Evolutionary conservation across 306 rosid species (phyloP), one percentile per base, ranked within the genome.

Genomic region (Gillenia trifoliata): DNA sequence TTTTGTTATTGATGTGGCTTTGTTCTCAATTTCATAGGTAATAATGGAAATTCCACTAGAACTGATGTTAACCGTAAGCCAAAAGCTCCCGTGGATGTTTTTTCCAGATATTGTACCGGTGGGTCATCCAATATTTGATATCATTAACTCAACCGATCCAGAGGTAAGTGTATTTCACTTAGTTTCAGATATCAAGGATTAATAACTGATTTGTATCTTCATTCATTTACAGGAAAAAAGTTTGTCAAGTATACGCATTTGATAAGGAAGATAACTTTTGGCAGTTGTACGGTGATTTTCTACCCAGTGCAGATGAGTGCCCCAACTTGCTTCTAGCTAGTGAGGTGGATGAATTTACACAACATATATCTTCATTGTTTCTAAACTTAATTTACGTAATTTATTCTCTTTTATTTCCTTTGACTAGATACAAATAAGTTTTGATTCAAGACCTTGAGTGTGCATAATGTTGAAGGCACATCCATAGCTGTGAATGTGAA

Each of bases 1-100:
- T 63, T 45, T n/a, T 29, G 5, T n/a, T 71, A 43, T 11, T 72
- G 41, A 70, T 77, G 79, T 50, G 29, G 13, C 33, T 70, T 71
- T 70, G 45, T 70, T 43, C 52, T 67, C 49, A 30, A 71, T 77
- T 68, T 75, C 67, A 64, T 90, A 91, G 98, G 96, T 94, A 70
- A 86, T 91, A 50, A 91, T 94, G 98, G 98, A 91, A 84, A 91
- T 94, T 80, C 98, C 98, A 11, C 79, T 94, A 49, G 98, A 94
- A 80, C 55, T 94, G 72, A 90, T 94, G 98, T 76, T 94, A 77
- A 91, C 98, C 38, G 80, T 94, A 72, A 87, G 96, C 83, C 86
- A 91, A 85, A 91, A 90, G 79, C 94, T 82, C 20, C 98, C 98
- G 0, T 91, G 98, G 98, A 94, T 94, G 98, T 91, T 94, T 83